Base-by-base conservation (phyloP, 2,329 filamentous ascomycete genomes). In the Hypoxylon sp. region DNA sequence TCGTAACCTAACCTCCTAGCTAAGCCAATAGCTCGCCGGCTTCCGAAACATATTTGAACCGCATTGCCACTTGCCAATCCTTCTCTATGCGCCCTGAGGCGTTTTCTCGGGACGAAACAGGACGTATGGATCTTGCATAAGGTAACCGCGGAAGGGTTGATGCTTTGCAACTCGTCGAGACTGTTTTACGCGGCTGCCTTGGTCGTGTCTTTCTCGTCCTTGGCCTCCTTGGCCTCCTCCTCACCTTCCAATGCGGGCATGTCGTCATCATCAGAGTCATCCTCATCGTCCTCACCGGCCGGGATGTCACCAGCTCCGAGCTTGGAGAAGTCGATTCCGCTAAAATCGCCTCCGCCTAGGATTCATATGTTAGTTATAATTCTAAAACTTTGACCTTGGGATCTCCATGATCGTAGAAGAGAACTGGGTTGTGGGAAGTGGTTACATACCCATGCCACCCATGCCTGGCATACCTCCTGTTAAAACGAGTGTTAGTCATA, bases 241-340 rank as follows among this genome's bases (percentile, higher is more conserved):
- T 90, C 89, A 30, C 86, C 90, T 80, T 93, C 91, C 55, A 97
- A 89, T 74, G 89, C 89, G 64, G 94, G 94, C 90, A 97, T 94
- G n/a, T 95, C 93, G 3, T 94, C 91, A 40, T 90, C 89, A 2
- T 90, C 89, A 2, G 88, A 87, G 10, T 87, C 88, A 1, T 85
- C 84, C 22, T 86, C 84, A 20, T 86, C 84, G 27, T 85, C 88
- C 31, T 81, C 85, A 48, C 81, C 83, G 70, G 42, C 3, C 31
- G 79, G 75, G 50, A 76, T 79, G 53, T 82, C 89, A 72, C 86
- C 89, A 71, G 86, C 91, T 71, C 90, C 91, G 70, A 97, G 91
- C 87, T 97, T 97, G 77, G 92, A 96, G 89, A 97, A 97, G 83
- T 97, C 94, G 79, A 97, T 96, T 77, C 92, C 93, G 76, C 92